Evolutionary conservation across 495 filamentous ascomycete species (phyloP).

Genomic region (Paragyromitra xinjiangensis): DNA sequence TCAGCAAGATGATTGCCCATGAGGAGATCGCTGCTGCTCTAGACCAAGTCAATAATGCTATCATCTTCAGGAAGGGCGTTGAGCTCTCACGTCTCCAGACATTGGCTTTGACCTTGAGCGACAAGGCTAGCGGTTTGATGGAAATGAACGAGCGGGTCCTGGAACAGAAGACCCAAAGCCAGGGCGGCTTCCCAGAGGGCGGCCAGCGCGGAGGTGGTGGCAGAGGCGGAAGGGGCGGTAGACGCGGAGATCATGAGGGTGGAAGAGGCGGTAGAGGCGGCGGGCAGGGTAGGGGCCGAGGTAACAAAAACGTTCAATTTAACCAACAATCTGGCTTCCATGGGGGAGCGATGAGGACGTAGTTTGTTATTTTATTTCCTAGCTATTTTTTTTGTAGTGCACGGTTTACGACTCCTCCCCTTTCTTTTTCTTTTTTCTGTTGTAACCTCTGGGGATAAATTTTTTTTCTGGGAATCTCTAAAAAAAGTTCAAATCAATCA

Average conservation of each 20-base stretch:
- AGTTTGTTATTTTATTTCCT: constrained; percentile 38
- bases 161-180: constrained; percentile 95
- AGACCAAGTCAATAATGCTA: constrained; percentile 95
- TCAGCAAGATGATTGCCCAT: constrained; percentile 99
- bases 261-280: constrained; percentile 58
- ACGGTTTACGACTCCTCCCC: constrained; percentile 34
- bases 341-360: constrained; percentile 57
- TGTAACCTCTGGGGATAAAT: constrained; percentile 37
- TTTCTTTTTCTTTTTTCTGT: constrained; percentile 48
- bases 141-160: constrained; percentile 96
- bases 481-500: constrained; percentile 46
- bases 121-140: constrained; percentile 95
- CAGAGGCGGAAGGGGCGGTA: constrained; percentile 71
- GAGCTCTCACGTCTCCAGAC: constrained; percentile 96
- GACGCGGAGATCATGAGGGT: constrained; percentile 69
- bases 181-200: constrained; percentile 91
- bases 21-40: constrained; percentile 95
- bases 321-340: constrained; percentile 58
- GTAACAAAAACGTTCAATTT: constrained; percentile 57
- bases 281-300: constrained; percentile 50
- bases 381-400: constrained; percentile 41
- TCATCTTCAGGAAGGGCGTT: constrained; percentile 99
- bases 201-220: constrained; percentile 78
- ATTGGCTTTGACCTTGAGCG: constrained; percentile 88
- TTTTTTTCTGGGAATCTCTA: constrained; percentile 23